Percentiles rank a stretch among this genome's conserved stretches.
Evolutionary conservation across 179 eudicot species (phyloP).

Genomic region (Silene noctiflora): DNA sequence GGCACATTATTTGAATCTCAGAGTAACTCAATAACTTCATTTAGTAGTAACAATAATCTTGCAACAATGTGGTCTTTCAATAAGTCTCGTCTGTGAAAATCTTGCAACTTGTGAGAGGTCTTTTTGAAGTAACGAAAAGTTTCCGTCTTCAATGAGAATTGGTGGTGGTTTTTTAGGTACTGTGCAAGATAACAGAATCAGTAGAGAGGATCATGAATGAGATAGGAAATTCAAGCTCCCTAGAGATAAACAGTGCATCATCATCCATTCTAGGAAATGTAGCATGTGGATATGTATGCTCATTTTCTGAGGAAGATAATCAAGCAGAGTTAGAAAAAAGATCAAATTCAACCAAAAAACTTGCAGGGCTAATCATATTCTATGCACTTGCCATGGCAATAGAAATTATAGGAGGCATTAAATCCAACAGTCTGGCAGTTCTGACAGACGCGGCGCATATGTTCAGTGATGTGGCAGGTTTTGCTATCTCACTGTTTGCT

Average conservation of each 20-base stretch:
- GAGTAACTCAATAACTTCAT: too few species aligned
- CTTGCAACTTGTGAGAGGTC: too few species aligned
- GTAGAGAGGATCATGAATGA: constrained; percentile 4
- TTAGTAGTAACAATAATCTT: too few species aligned
- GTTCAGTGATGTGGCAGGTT: constrained; percentile 40
- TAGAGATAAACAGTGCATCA: constrained; percentile 13
- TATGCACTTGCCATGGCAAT: constrained; percentile 37
- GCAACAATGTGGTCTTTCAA: not conserved
- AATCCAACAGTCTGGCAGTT: constrained; percentile 53
- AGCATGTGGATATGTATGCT: constrained; percentile 34
- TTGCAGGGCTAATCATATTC: constrained; percentile 35
- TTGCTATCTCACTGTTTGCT: constrained; percentile 37
- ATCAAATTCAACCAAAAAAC: constrained; percentile 38
- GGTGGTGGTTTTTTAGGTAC: not conserved
- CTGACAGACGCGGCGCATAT: constrained; percentile 49
- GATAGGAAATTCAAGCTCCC: constrained; percentile 20
- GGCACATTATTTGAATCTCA: not conserved
- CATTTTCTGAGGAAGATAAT: constrained; percentile 35
- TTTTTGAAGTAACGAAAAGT: too few species aligned
- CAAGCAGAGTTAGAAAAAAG: constrained; percentile 24
- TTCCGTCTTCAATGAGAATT: too few species aligned
- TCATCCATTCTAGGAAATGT: constrained; percentile 11
- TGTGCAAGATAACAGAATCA: too few species aligned
- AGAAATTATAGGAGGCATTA: constrained; percentile 44
- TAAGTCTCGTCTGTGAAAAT: too few species aligned